Conservation (phyloP, 108 stramenopile genomes). For the Cyclotella choctawhatcheeana region DNA sequence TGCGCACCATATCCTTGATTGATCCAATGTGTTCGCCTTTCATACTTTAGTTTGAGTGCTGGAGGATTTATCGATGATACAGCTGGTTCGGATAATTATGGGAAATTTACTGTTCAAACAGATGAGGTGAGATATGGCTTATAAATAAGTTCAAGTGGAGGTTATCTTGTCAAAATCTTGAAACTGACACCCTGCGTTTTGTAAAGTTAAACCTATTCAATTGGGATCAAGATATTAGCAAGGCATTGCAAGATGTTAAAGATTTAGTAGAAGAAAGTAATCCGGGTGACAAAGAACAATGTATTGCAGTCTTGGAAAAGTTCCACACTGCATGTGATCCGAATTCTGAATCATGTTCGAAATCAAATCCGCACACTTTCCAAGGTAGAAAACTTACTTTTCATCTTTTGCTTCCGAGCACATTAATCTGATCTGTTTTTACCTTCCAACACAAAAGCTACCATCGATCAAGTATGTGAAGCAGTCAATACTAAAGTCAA, state of each 20-base stretch:
- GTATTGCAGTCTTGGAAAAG: not conserved
- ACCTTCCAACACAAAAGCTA: no score
- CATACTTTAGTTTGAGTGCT: not conserved
- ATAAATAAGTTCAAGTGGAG: no score
- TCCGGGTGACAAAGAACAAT: not conserved
- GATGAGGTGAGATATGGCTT: no score
- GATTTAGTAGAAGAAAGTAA: not conserved
- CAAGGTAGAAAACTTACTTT: no score
- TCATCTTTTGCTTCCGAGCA: no score
- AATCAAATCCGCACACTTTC: not conserved
- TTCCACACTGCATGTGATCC: not conserved
- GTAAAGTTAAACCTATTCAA: not conserved
- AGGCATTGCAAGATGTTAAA: not conserved
- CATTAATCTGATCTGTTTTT: no score
- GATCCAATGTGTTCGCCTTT: not conserved
- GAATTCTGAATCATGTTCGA: not conserved
- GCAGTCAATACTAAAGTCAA: not conserved
- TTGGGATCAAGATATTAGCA: not conserved
- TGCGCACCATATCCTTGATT: not conserved
- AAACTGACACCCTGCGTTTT: no score
- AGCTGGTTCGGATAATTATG: not conserved
- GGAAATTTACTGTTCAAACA: not conserved
- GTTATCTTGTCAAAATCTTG: no score
- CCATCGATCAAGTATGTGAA: not conserved
- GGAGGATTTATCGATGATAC: not conserved